phyloP scores from a whole-genome alignment of 179 eudicot species.

The Dionaea muscipula region DNA sequence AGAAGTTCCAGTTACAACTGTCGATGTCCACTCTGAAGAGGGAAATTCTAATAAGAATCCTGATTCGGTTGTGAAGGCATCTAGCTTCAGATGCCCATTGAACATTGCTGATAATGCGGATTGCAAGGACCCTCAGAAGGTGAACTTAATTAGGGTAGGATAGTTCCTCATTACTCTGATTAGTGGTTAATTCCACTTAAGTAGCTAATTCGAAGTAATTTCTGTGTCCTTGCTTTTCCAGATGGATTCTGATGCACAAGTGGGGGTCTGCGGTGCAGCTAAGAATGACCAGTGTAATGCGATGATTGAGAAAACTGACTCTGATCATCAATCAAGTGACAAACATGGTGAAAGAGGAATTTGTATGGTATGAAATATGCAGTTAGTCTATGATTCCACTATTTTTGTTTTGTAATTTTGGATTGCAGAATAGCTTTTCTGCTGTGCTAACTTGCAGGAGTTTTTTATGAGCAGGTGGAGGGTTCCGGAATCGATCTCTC shows the following conservation, averaged over 20 bases:
- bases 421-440: neutral
- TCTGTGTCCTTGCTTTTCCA: conserved; percentile 5
- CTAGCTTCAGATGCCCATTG: conserved; percentile 2
- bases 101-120: neutral
- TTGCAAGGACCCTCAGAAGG: neutral
- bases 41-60: conserved; percentile 5
- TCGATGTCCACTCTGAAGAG: neutral
- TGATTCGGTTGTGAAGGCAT: conserved; percentile 8
- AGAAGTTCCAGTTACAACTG: neutral
- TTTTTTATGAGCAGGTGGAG: conserved; percentile 3
- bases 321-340: conserved; percentile 3
- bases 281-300: conserved; percentile 1
- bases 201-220: neutral
- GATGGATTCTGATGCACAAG: conserved; percentile 6
- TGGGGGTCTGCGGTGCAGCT: neutral
- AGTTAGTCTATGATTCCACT: neutral
- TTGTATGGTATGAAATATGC: conserved; percentile 9
- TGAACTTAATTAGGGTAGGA: neutral
- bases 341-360: conserved; percentile 5
- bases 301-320: conserved; percentile 4
- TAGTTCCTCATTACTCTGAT: too few species aligned
- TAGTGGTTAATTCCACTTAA: too few species aligned
- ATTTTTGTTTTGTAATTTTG: neutral
- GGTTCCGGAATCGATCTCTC: neutral
- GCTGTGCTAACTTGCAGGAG: neutral